phyloP scores from a whole-genome alignment of 768 basidiomycete species.

The Russula griseocarnosa region DNA sequence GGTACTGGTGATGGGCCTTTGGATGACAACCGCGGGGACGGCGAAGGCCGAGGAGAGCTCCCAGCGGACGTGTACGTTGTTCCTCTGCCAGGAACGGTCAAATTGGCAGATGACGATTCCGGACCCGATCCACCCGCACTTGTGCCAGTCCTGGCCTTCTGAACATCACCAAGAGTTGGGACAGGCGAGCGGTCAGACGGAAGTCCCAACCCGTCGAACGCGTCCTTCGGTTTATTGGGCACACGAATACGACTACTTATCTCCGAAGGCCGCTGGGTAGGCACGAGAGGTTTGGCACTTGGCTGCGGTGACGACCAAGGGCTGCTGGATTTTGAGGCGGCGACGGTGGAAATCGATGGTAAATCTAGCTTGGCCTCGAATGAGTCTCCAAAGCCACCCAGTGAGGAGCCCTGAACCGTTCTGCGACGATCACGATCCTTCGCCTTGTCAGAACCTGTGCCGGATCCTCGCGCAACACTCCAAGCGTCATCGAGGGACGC shows the following conservation, averaged over 20 bases:
- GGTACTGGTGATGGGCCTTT: constrained; percentile 22
- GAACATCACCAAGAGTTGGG: constrained; percentile 72
- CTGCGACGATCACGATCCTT: constrained; percentile 27
- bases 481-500: constrained; percentile 24
- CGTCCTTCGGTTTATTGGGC: constrained; percentile 49
- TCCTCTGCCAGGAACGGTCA: constrained; percentile 20
- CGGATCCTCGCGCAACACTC: constrained; percentile 8
- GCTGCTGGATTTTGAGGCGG: constrained; percentile 1
- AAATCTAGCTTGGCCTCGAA: constrained; percentile 37
- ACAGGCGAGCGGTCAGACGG: constrained; percentile 44
- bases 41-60: constrained; percentile 24
- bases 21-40: constrained; percentile 20
- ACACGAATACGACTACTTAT: constrained; percentile 12
- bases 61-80: constrained; percentile 10
- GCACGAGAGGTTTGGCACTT: constrained; percentile 9
- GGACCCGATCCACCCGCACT: constrained; percentile 38
- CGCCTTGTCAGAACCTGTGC: constrained; percentile 16
- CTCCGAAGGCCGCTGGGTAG: constrained; percentile 14
- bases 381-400: constrained; percentile 57
- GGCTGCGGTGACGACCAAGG: constrained; percentile 12
- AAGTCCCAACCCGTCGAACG: constrained; percentile 72
- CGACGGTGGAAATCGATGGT: constrained; percentile 13
- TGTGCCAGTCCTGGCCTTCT: constrained; percentile 65
- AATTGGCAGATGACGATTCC: constrained; percentile 10
- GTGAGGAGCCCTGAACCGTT: constrained; percentile 17